Evolutionary conservation across 768 basidiomycete genomes (phyloP).

Genomic region (Trametes villosa): DNA sequence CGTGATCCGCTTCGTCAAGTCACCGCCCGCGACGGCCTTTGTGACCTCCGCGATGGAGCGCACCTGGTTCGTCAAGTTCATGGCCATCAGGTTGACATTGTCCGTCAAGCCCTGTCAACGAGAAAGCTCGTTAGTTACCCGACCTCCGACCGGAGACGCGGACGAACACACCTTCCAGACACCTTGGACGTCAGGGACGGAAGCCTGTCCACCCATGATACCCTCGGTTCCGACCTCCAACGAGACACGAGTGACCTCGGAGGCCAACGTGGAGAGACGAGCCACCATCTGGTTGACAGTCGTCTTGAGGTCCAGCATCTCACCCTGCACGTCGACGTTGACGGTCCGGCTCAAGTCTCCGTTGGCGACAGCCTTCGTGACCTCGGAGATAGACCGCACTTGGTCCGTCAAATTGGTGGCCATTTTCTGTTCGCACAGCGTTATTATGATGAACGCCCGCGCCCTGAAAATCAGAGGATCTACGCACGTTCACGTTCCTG

Average conservation of each 20-base stretch:
- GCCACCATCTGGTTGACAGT: constrained; percentile 82
- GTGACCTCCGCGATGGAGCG: constrained; percentile 93
- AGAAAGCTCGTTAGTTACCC: background rate
- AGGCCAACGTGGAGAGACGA: constrained; percentile 72
- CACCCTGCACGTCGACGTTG: constrained; percentile 91
- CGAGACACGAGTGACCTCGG: constrained; percentile 88
- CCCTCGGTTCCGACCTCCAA: constrained; percentile 93
- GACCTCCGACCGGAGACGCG: no score
- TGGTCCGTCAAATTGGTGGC: constrained; percentile 84
- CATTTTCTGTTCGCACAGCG: constrained; percentile 68
- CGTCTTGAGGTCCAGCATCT: constrained; percentile 86
- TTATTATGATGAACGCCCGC: background rate
- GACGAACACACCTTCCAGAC: constrained; percentile 79
- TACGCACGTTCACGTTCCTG: constrained; percentile 81
- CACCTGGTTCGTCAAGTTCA: constrained; percentile 90
- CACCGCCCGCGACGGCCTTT: constrained; percentile 92
- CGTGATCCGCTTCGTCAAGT: constrained; percentile 91
- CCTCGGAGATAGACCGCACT: constrained; percentile 90
- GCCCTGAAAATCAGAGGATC: background rate
- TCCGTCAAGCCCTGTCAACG: constrained; percentile 60
- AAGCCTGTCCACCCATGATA: constrained; percentile 91
- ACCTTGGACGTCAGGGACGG: constrained; percentile 89
- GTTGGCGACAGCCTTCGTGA: constrained; percentile 74
- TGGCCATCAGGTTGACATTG: constrained; percentile 88
- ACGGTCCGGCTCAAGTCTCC: constrained; percentile 86